Percentiles rank a stretch among this genome's conserved stretches.
These are phyloP conservation scores for Suhomyces sp. DNA, from an alignment of 805 yeast species.

Conservation along the genomic window DNA sequence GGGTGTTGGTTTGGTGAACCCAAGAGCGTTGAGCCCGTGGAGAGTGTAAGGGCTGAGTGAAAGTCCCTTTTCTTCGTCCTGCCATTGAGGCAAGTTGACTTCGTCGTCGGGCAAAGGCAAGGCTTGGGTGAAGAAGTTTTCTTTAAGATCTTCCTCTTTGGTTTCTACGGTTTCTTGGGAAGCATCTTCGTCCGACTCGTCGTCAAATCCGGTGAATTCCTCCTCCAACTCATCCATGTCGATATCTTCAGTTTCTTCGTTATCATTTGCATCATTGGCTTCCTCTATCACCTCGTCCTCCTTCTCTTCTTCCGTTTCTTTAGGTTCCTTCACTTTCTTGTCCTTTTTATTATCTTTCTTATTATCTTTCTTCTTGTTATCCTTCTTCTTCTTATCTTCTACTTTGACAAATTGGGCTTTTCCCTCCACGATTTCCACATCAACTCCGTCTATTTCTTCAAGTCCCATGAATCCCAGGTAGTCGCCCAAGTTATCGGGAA, in stretches of 20 bases:
- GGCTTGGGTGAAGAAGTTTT: conserved; percentile 29
- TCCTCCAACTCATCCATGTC: conserved; percentile 25
- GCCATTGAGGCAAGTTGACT: conserved; percentile 62
- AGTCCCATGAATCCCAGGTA: conserved; percentile 89
- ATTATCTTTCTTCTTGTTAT: conserved; percentile 13
- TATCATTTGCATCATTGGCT: conserved; percentile 9
- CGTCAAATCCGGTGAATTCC: conserved; percentile 26
- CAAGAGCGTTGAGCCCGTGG: conserved; percentile 56
- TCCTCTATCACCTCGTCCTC: conserved; percentile 15
- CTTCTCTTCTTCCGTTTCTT: neutral
- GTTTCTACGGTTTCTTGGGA: conserved; percentile 1
- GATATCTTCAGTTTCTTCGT: conserved; percentile 13
- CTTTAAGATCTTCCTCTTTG: conserved; percentile 19
- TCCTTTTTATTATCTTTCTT: conserved; percentile 6
- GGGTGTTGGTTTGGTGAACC: conserved; percentile 72
- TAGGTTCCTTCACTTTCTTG: conserved; percentile 4
- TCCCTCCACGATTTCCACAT: conserved; percentile 71
- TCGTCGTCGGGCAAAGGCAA: conserved; percentile 35
- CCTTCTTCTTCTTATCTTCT: conserved; percentile 29
- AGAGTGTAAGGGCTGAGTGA: conserved; percentile 54
- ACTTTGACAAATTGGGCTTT: conserved; percentile 51
- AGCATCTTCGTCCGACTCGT: conserved; percentile 9
- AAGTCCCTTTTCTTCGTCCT: conserved; percentile 36
- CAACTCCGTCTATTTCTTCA: conserved; percentile 93
- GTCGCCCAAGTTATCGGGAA: conserved; percentile 82